phyloP scores from a whole-genome alignment of 2,329 filamentous ascomycete species.

The Paraphaeosphaeria sporulosa region DNA sequence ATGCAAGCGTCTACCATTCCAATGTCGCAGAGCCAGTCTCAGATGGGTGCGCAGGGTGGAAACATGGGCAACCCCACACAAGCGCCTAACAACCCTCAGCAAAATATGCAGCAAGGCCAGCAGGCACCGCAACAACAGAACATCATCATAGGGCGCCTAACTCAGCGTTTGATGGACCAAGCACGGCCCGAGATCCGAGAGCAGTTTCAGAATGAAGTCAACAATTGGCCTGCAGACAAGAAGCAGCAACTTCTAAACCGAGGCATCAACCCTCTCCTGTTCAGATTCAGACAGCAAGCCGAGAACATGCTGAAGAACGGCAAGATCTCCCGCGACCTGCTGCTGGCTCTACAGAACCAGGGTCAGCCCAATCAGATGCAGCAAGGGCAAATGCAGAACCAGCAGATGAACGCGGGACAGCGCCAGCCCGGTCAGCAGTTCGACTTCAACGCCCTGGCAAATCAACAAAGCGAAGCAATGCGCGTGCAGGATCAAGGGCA shows the following conservation, averaged over 20 bases:
- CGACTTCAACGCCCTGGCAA: slow-evolving; percentile 64
- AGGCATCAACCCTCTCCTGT: slow-evolving; percentile 59
- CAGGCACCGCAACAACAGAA: slow-evolving; percentile 32
- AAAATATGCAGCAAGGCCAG: slow-evolving; percentile 39
- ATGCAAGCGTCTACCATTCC: slow-evolving; percentile 61
- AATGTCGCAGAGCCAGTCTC: slow-evolving; percentile 41
- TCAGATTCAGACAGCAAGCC: slow-evolving; percentile 60
- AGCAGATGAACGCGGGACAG: slow-evolving; percentile 38
- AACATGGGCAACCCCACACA: slow-evolving; percentile 34
- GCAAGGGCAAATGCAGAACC: slow-evolving; percentile 39
- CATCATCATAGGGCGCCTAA: slow-evolving; percentile 52
- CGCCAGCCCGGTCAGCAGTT: slow-evolving; percentile 44
- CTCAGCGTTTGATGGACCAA: slow-evolving; percentile 56
- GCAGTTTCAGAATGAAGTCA: slow-evolving; percentile 51
- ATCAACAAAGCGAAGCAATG: slow-evolving; percentile 68
- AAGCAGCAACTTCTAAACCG: slow-evolving; percentile 55
- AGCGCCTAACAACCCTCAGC: slow-evolving; percentile 40
- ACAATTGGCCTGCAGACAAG: slow-evolving; percentile 55
- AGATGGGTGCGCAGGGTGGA: slow-evolving; percentile 42
- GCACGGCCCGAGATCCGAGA: slow-evolving; percentile 59
- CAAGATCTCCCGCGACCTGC: slow-evolving; percentile 24
- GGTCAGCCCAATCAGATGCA: slow-evolving; percentile 37
- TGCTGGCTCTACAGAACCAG: slow-evolving; percentile 2
- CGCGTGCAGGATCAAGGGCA: slow-evolving; percentile 68
- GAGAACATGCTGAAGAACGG: slow-evolving; percentile 40